phyloP scores from a whole-genome alignment of 2,329 filamentous ascomycete species.

The Claviceps sorghi region DNA sequence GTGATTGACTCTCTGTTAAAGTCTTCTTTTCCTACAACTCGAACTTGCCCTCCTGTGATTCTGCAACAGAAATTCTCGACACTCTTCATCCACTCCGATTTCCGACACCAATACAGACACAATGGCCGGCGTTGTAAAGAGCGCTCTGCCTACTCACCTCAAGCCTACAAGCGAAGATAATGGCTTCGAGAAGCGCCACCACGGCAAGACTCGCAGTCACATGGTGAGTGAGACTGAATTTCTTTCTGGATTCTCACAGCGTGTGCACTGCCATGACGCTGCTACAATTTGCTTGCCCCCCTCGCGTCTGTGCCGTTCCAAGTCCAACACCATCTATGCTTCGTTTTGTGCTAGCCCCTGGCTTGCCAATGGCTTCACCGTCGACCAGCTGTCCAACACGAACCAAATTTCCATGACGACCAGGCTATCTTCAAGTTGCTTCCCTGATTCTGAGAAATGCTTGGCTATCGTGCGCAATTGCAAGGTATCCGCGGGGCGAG shows the following conservation, averaged over 20 bases:
- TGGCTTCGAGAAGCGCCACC: constrained; percentile 50
- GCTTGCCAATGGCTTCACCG: neutral
- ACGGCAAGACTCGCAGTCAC: constrained; percentile 75
- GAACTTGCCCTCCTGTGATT: neutral
- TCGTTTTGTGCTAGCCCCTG: neutral
- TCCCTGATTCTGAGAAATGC: neutral
- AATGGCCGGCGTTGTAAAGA: constrained; percentile 60
- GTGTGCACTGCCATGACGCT: neutral
- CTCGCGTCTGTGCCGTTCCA: neutral
- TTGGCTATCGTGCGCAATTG: neutral
- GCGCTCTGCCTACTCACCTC: constrained; percentile 71
- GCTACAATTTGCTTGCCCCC: neutral
- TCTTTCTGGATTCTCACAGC: neutral
- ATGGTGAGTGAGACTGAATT: constrained; percentile 46
- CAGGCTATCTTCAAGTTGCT: neutral
- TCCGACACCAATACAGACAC: constrained; percentile 13
- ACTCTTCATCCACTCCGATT: neutral
- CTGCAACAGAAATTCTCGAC: neutral
- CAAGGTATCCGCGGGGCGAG: neutral
- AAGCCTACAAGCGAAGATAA: constrained; percentile 44
- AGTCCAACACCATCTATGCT: neutral
- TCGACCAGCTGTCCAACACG: neutral
- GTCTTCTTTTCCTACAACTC: neutral
- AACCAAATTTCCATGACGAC: neutral
- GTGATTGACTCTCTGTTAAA: neutral